phyloP scores from a whole-genome alignment of 1,139 yeast genomes.

The Suhomyces atakaporum region DNA sequence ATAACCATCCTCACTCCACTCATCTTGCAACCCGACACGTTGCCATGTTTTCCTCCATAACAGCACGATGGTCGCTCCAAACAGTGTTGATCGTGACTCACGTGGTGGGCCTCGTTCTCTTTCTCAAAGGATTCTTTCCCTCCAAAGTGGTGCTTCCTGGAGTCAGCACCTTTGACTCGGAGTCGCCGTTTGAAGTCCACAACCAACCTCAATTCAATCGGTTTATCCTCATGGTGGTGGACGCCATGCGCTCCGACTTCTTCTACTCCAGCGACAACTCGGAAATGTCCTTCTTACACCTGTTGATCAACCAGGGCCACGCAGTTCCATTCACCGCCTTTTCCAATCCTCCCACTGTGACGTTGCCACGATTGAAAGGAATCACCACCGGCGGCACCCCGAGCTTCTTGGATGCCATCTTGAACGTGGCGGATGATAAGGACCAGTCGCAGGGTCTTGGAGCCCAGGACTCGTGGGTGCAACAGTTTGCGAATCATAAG shows the following conservation, averaged over 20 bases:
- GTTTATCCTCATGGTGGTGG: conserved; percentile 81
- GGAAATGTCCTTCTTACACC: conserved; percentile 64
- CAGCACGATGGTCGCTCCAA: conserved; percentile 11
- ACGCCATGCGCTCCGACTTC: conserved; percentile 90
- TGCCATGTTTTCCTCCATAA: conserved; percentile 9
- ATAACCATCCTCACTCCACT: not conserved
- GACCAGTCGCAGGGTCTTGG: conserved; percentile 76
- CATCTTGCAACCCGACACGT: not conserved
- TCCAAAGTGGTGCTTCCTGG: conserved; percentile 76
- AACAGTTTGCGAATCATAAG: conserved; percentile 51
- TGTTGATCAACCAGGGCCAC: conserved; percentile 60
- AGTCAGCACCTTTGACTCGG: conserved; percentile 30
- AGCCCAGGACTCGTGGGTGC: conserved; percentile 85
- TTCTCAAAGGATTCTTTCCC: conserved; percentile 87
- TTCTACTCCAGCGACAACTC: conserved; percentile 64
- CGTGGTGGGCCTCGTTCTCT: conserved; percentile 56
- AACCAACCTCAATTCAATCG: conserved; percentile 58
- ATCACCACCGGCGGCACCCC: conserved; percentile 84
- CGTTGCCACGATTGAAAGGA: conserved; percentile 76
- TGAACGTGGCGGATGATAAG: conserved; percentile 86
- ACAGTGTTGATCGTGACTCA: conserved; percentile 21
- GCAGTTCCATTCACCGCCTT: conserved; percentile 90
- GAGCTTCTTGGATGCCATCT: conserved; percentile 78
- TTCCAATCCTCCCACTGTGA: conserved; percentile 86
- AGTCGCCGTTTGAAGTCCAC: conserved; percentile 22